These are phyloP conservation scores for Coniochaeta sp. DNA, from an alignment of 2,329 filamentous ascomycete genomes.

Conservation along the genomic window DNA sequence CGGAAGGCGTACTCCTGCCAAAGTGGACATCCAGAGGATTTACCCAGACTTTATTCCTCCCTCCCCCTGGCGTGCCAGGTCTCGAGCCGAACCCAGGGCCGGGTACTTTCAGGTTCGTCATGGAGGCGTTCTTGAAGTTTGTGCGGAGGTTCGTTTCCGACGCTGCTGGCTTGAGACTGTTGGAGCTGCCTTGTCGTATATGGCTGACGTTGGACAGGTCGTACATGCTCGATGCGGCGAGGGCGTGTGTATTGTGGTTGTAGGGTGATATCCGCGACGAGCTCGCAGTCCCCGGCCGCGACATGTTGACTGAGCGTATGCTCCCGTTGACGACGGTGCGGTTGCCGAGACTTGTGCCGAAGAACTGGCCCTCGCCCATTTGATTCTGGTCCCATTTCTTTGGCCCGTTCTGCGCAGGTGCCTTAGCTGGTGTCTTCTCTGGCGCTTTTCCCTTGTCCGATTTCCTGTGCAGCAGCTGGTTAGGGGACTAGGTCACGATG, in stretches of 20 bases:
- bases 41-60: conserved; percentile 31
- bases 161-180: conserved; percentile 22
- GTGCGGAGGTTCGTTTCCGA: conserved; percentile 32
- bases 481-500: background rate
- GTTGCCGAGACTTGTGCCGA: conserved; percentile 25
- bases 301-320: conserved; percentile 14
- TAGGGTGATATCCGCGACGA: conserved; percentile 21
- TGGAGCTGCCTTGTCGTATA: conserved; percentile 10
- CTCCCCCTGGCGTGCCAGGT: conserved; percentile 21
- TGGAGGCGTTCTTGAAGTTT: conserved; percentile 23
- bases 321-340: conserved; percentile 22
- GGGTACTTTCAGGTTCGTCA: conserved; percentile 15
- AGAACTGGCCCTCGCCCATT: conserved; percentile 26
- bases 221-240: conserved; percentile 35
- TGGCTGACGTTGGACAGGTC: conserved; percentile 26
- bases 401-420: conserved; percentile 13
- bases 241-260: conserved; percentile 26
- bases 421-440: conserved; percentile 12
- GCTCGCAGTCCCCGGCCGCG: conserved; percentile 32
- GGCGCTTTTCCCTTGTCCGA: background rate
- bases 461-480: background rate
- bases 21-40: conserved; percentile 43
- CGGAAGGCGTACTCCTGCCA: conserved; percentile 17
- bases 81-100: conserved; percentile 20
- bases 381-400: conserved; percentile 25